phyloP scores from a whole-genome alignment of 345 rosid species.

The Pistacia atlantica region DNA sequence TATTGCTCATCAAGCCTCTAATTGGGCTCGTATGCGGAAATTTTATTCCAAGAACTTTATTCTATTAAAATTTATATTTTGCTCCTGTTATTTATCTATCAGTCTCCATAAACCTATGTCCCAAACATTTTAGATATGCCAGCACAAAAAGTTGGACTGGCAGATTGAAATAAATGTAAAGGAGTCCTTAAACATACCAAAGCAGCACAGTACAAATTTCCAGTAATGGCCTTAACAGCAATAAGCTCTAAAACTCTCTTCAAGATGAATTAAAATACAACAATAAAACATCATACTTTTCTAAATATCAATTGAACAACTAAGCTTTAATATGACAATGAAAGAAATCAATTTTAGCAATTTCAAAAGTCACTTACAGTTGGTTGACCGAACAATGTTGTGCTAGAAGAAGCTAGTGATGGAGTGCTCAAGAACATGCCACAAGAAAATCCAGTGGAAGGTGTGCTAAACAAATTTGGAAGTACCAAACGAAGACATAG shows the following conservation, averaged over 20 bases:
- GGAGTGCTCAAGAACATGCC: constrained; percentile 51
- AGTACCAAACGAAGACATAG: constrained; percentile 53
- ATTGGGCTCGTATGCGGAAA: neutral
- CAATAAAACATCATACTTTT: neutral
- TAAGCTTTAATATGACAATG: neutral
- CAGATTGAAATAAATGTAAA: neutral
- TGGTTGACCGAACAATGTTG: constrained; percentile 48
- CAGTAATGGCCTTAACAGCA: neutral
- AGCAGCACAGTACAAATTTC: neutral
- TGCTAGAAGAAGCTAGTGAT: constrained; percentile 46
- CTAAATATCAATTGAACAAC: too few species aligned
- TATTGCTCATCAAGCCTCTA: neutral
- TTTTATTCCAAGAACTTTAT: neutral
- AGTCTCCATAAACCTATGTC: neutral
- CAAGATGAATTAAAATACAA: neutral
- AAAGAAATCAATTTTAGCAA: neutral
- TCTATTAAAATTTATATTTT: neutral
- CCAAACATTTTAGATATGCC: neutral
- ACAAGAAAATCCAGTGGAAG: constrained; percentile 48
- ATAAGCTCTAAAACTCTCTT: neutral
- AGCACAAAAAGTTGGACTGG: too few species aligned
- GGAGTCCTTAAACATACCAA: neutral
- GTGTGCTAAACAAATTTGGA: constrained; percentile 51
- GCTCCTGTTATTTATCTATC: neutral
- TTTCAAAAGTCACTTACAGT: constrained; percentile 45